Conservation (phyloP, 352 stramenopile species). For the Globisporangium paroecandrum region DNA sequence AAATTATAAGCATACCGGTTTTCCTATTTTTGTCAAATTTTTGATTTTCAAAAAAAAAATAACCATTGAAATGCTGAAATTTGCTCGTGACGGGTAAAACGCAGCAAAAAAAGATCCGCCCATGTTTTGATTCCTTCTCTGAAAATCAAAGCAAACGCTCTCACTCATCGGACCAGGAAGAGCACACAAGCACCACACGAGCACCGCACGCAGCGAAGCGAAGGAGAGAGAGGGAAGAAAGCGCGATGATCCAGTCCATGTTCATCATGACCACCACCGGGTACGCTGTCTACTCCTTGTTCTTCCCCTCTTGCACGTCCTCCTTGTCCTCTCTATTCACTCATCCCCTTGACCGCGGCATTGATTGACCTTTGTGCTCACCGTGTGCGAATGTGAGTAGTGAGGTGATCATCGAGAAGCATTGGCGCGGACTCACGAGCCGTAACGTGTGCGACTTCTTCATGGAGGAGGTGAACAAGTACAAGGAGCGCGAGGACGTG, state of each 20-base stretch:
- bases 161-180: neutral
- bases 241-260: conserved; percentile 95
- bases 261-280: conserved; percentile 96
- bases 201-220: neutral
- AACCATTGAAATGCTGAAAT: neutral
- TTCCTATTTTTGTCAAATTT: neutral
- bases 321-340: neutral
- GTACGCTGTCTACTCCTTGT: conserved; percentile 23
- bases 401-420: conserved; percentile 98
- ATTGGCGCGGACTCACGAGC: conserved; percentile 94
- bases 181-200: neutral
- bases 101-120: neutral
- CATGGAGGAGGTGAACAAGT: conserved; percentile 96
- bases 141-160: neutral
- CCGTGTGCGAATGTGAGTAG: conserved; percentile 25
- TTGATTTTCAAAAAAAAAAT: neutral
- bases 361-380: conserved; percentile 9
- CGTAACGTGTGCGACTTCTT: conserved; percentile 97
- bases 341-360: neutral
- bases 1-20: neutral
- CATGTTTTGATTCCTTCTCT: neutral
- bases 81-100: neutral
- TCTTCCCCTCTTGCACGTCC: neutral
- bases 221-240: neutral
- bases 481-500: conserved; percentile 82